phyloP scores from a whole-genome alignment of 495 filamentous ascomycete genomes.

The Podospora comata region DNA sequence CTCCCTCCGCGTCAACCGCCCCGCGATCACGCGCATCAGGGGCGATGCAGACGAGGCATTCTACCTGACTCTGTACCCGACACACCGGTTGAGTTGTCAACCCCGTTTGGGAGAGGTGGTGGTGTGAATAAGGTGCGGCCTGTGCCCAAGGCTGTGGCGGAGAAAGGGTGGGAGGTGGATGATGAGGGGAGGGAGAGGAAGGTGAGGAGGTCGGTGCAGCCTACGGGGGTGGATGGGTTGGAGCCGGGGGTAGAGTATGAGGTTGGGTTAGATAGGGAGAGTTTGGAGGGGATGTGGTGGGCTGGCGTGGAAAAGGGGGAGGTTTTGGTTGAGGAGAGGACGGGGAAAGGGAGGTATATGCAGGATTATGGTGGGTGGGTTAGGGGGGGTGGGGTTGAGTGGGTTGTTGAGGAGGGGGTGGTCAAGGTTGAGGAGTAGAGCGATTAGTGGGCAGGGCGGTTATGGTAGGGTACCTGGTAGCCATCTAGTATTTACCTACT shows the following conservation, averaged over 20 bases:
- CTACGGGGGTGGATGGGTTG: neutral
- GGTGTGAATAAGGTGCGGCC: neutral
- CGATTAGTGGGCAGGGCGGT: no score
- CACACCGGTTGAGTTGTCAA: neutral
- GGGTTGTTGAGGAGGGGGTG: neutral
- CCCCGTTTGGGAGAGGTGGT: neutral
- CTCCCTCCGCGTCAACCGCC: neutral
- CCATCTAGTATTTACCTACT: no score
- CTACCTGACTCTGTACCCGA: neutral
- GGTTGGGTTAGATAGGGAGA: neutral
- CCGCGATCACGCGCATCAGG: neutral
- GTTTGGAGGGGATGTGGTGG: neutral
- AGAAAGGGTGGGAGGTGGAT: neutral
- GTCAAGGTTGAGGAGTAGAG: neutral
- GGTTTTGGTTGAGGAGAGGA: neutral
- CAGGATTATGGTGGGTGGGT: slow-evolving; percentile 1
- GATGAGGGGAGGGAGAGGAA: neutral
- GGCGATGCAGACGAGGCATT: neutral
- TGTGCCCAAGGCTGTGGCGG: neutral
- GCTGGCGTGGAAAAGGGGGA: neutral
- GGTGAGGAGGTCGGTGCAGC: neutral
- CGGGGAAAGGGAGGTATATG: neutral
- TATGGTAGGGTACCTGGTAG: no score
- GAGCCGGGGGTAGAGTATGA: neutral
- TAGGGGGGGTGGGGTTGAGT: neutral